A percentile compares a stretch with the other conserved stretches of the same genome.
Evolutionary conservation across 2,329 filamentous ascomycete species (phyloP).

Genomic region (Tolypocladium tundrense): DNA sequence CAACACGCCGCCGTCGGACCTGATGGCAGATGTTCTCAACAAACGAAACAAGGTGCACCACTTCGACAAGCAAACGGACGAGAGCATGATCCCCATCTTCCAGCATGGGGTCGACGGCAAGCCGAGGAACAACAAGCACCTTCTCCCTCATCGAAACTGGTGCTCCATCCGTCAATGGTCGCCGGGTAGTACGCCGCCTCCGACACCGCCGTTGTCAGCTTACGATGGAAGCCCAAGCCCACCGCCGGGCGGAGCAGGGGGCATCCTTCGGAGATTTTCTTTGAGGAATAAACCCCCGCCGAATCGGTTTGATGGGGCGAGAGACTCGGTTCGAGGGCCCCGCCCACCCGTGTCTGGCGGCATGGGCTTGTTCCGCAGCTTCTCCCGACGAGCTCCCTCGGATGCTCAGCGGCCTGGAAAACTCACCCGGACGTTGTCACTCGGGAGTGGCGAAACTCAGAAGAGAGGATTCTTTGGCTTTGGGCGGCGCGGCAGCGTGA

Average conservation of each 20-base stretch:
- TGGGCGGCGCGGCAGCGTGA: conserved; percentile 28
- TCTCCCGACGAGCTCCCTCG: conserved; percentile 24
- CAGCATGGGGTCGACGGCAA: conserved; percentile 81
- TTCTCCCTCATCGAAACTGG: conserved; percentile 89
- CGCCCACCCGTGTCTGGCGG: conserved; percentile 39
- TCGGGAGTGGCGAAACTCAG: conserved; percentile 43
- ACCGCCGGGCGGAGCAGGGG: conserved; percentile 20
- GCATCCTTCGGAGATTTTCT: conserved; percentile 36
- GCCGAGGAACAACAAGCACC: conserved; percentile 77
- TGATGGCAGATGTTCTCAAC: conserved; percentile 86
- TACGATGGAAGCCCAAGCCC: conserved; percentile 32
- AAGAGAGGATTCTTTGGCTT: conserved; percentile 32
- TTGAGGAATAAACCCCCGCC: conserved; percentile 22
- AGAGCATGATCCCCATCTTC: conserved; percentile 94
- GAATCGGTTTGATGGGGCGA: conserved; percentile 25
- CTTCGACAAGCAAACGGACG: conserved; percentile 69
- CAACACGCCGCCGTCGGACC: conserved; percentile 78
- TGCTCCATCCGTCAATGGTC: conserved; percentile 82
- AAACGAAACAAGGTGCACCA: conserved; percentile 78
- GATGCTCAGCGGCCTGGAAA: conserved; percentile 27
- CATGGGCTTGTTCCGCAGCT: conserved; percentile 32
- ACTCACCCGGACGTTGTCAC: conserved; percentile 49
- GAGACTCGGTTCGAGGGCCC: conserved; percentile 28
- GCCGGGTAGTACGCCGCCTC: conserved; percentile 65
- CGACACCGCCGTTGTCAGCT: conserved; percentile 48